phyloP scores from a whole-genome alignment of 108 stramenopile genomes.

The Hondaea fermentalgiana region DNA sequence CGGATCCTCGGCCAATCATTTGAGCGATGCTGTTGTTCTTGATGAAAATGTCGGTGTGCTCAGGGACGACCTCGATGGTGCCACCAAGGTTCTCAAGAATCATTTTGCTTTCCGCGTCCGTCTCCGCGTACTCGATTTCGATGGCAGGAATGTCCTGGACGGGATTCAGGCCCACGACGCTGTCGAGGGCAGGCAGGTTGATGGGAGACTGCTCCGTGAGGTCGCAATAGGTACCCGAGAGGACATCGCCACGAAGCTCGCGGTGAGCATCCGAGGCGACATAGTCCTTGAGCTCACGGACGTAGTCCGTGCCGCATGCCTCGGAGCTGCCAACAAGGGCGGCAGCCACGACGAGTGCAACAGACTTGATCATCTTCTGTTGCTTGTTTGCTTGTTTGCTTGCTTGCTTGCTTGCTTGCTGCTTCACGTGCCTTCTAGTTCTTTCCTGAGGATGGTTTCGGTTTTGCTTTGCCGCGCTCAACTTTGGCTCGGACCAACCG shows the following conservation, averaged over 20 bases:
- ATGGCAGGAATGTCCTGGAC: neutral
- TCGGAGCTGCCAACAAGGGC: neutral
- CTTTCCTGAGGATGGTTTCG: no score
- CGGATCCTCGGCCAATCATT: neutral
- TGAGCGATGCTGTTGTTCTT: neutral
- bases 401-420: no score
- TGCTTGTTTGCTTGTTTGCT: no score
- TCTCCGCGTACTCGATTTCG: neutral
- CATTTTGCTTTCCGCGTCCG: neutral
- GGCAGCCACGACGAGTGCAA: neutral
- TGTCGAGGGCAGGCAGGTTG: neutral
- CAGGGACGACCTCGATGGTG: neutral
- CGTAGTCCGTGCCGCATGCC: neutral
- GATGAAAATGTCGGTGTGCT: neutral
- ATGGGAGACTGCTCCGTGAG: neutral
- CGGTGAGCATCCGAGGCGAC: neutral
- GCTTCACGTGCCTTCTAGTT: no score
- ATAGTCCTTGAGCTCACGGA: neutral
- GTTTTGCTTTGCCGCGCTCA: no score
- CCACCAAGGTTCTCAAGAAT: neutral
- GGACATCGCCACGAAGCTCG: neutral
- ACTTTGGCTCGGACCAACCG: no score
- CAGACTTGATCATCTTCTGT: neutral
- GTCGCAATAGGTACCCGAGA: neutral
- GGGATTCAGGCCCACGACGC: neutral